Base-by-base conservation (phyloP, 176 grass and related monocot species). In the Echinochloa phyllopogon region DNA sequence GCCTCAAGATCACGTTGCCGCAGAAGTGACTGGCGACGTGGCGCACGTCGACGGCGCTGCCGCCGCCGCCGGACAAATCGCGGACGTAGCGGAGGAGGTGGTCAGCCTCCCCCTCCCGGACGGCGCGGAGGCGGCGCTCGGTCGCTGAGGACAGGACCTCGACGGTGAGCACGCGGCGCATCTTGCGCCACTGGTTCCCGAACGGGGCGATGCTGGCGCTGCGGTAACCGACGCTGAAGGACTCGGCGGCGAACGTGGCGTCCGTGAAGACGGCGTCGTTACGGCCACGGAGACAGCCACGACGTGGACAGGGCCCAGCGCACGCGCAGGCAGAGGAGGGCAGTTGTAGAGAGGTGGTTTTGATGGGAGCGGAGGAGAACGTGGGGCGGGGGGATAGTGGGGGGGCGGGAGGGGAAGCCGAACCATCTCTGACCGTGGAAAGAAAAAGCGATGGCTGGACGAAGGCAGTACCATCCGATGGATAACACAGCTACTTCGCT, bases 161-260 rank as follows among this genome's bases (percentile, higher is more conserved):
- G 0, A 74, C 63, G 47, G 78, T 52, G 9, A 92, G 56, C 21
- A 95, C 69, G 37, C 85, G 86, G 15, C 85, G 75, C 93, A 95
- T 92, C 86, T 92, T 95, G 64, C 59, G 77, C 93, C 90, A 92
- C 80, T 88, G 90, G 56, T 92, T 88, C 0, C 91, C 91, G 63
- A 58, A 85, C 16, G 88, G 86, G 17, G 83, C 53, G 25, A 96
- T 56, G 84, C 56, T 65, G 37, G 55, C 55, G 60, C 48, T 73
- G 50, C 74, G 80, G 81, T 87, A 94, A 0, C 83, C 84, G 1
- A 80, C 10, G 75, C 88, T 57, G 63, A 89, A 64, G 10, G 76
- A 24, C 72, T 68, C 63, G 6, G 88, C 58, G 11, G 91, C 88
- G 56, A 93, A 82, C n/a, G 84, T 87, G 20, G 47, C 11, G 39